phyloP scores from a whole-genome alignment of 495 filamentous ascomycete genomes.

The Talaromyces borbonicus region DNA sequence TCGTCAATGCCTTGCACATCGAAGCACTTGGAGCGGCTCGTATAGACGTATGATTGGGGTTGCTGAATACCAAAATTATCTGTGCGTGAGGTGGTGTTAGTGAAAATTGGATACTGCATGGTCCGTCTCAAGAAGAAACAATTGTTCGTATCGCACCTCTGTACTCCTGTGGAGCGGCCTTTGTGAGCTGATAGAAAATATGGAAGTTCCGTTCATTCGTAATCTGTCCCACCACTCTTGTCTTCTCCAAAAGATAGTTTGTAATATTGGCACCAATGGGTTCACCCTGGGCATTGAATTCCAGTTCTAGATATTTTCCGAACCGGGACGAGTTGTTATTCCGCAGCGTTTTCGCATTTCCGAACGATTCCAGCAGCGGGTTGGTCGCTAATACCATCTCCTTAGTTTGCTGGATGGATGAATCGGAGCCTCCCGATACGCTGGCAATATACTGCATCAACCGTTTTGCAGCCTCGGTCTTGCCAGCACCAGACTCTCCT shows the following conservation, averaged over 20 bases:
- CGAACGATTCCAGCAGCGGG: conserved; percentile 92
- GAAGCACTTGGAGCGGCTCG: conserved; percentile 85
- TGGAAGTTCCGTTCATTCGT: conserved; percentile 96
- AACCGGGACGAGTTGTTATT: conserved; percentile 99
- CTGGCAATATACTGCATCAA: conserved; percentile 99
- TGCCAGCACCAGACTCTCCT: conserved; percentile 95
- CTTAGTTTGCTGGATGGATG: conserved; percentile 94
- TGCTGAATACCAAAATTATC: conserved; percentile 80
- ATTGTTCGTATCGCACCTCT: conserved; percentile 40
- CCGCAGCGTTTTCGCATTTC: conserved; percentile 93
- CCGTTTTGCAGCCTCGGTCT: conserved; percentile 98
- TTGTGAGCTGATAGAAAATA: conserved; percentile 98
- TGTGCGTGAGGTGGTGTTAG: conserved; percentile 13
- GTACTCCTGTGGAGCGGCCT: conserved; percentile 80
- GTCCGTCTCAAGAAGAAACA: background rate
- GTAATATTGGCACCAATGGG: conserved; percentile 96
- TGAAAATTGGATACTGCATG: no score
- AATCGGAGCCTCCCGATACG: conserved; percentile 79
- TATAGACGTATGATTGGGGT: conserved; percentile 92
- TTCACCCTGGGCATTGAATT: conserved; percentile 90
- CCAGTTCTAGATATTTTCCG: conserved; percentile 95
- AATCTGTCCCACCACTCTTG: conserved; percentile 92
- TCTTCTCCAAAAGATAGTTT: conserved; percentile 95
- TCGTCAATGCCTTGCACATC: conserved; percentile 93
- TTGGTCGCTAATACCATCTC: conserved; percentile 99